Evolutionary conservation across 2,329 filamentous ascomycete species (phyloP).

Genomic region (Penicillium sp.): DNA sequence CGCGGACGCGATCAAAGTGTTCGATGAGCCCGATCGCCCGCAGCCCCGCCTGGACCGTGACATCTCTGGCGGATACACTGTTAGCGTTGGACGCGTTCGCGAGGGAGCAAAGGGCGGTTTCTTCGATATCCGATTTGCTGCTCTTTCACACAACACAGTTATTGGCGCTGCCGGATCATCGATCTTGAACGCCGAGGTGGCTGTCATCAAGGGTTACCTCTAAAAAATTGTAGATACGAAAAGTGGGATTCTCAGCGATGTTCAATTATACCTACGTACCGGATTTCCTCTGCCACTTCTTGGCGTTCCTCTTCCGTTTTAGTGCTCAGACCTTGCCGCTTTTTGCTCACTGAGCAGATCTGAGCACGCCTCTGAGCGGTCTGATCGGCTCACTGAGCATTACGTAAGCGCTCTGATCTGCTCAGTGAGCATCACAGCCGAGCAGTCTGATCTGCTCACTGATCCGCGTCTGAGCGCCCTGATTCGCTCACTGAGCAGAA

Average conservation of each 20-base stretch:
- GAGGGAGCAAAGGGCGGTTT: slow-evolving; percentile 78
- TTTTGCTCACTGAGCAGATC: neutral
- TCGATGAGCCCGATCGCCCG: slow-evolving; percentile 85
- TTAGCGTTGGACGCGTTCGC: slow-evolving; percentile 83
- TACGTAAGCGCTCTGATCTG: too few relatives aligned
- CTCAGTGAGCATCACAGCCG: too few relatives aligned
- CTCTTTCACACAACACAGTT: slow-evolving; percentile 86
- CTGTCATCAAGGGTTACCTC: slow-evolving; percentile 82
- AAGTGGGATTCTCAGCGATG: slow-evolving; percentile 21
- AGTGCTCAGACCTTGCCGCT: too few relatives aligned
- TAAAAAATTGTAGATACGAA: slow-evolving; percentile 40
- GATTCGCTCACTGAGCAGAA: neutral
- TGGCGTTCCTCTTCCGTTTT: too few relatives aligned
- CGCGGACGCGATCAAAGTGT: slow-evolving; percentile 75
- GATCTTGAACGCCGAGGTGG: slow-evolving; percentile 90
- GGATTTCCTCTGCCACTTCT: too few relatives aligned
- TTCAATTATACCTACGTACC: slow-evolving; percentile 12
- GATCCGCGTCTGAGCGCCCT: too few relatives aligned
- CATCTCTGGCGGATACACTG: slow-evolving; percentile 79
- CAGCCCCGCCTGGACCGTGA: slow-evolving; percentile 90
- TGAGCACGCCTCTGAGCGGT: neutral
- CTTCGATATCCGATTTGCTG: slow-evolving; percentile 94
- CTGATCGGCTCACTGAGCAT: too few relatives aligned
- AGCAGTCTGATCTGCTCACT: too few relatives aligned
- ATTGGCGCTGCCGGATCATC: slow-evolving; percentile 96